Base-by-base conservation (phyloP, 352 stramenopile species). In the Saprolegnia diclina region DNA sequence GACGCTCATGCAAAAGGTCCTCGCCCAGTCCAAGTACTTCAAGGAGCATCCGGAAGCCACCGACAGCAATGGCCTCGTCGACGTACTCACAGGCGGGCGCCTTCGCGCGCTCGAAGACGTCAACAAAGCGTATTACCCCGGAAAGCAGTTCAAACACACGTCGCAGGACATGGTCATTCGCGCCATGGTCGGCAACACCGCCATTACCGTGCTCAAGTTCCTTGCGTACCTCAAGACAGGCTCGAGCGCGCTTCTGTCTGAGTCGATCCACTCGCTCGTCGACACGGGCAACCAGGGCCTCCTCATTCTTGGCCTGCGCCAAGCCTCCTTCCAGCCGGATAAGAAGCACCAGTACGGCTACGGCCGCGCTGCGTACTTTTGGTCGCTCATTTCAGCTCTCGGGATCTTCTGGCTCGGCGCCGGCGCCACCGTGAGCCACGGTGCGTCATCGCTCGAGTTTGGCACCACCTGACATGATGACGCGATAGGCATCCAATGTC, bases 351-450 rank as follows among this genome's bases (percentile, higher is more conserved):
- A 97, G 66, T 99, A 99, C 76, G 97, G 95, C 52, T 99, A 99
- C 77, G 96, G 96, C 37, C 97, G 97, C 67, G 91, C 87, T 9
- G 90, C 97, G 54, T 99, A 99, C 84, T 99, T 99, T 77, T 99
- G 97, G 97, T 97, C 93, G 69, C 83, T 99, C 24, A 97, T 99
- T 22, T 98, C 89, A 10, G 97, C 97, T 52, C 77, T 99, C n/a
- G 96, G 96, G 13, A 99, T 98, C 38, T 99, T 99, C 66, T 99
- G 97, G 85, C 78, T 98, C 37, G 97, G 96, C 37, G 94, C 95
- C 13, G 96, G 95, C 52, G 90, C 99, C 21, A 97, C 90, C 42
- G 90, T 99, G 76, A 94, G 90, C 1, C 92, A 98, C 74, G 92
- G 94, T 44, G 37, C 4, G 29, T 10, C 21, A 35, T 35, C 32